phyloP scores from a whole-genome alignment of 805 yeast species.

The Saccharomycopsis sp. region DNA sequence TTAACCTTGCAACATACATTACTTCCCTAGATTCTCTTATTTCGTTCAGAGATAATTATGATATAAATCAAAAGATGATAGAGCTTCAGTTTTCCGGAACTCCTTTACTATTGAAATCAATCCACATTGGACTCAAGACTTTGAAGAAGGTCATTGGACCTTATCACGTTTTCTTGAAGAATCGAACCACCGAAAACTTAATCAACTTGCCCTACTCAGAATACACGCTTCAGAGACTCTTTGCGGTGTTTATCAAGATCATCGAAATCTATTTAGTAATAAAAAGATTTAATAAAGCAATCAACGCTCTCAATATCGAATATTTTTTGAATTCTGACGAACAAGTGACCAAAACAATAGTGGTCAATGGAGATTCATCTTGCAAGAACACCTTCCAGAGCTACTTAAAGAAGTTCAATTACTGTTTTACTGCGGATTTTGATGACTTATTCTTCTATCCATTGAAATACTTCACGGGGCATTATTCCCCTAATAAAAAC shows the following conservation, averaged over 20 bases:
- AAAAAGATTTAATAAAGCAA: slow-evolving; percentile 17
- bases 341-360: slow-evolving; percentile 8
- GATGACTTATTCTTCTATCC: slow-evolving; percentile 15
- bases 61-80: slow-evolving; percentile 14
- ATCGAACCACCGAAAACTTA: slow-evolving; percentile 10
- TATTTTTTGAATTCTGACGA: slow-evolving; percentile 10
- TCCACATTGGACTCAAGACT: slow-evolving; percentile 12
- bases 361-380: slow-evolving; percentile 13
- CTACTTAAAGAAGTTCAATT: slow-evolving; percentile 19
- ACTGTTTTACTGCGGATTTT: slow-evolving; percentile 17
- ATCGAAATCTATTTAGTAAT: slow-evolving; percentile 15
- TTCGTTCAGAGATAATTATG: slow-evolving; percentile 14
- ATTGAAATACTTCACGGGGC: slow-evolving; percentile 9
- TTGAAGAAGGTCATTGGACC: slow-evolving; percentile 15
- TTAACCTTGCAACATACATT: slow-evolving; percentile 15
- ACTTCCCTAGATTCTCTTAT: slow-evolving; percentile 9
- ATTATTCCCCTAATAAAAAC: not conserved
- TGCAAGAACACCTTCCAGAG: slow-evolving; percentile 18
- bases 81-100: slow-evolving; percentile 14
- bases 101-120: slow-evolving; percentile 13
- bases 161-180: slow-evolving; percentile 13
- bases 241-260: slow-evolving; percentile 12
- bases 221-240: slow-evolving; percentile 18
- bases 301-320: slow-evolving; percentile 10
- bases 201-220: slow-evolving; percentile 16